These are phyloP conservation scores for Penicillium parvum DNA, from an alignment of 495 filamentous ascomycete species.

Conservation along the genomic window DNA sequence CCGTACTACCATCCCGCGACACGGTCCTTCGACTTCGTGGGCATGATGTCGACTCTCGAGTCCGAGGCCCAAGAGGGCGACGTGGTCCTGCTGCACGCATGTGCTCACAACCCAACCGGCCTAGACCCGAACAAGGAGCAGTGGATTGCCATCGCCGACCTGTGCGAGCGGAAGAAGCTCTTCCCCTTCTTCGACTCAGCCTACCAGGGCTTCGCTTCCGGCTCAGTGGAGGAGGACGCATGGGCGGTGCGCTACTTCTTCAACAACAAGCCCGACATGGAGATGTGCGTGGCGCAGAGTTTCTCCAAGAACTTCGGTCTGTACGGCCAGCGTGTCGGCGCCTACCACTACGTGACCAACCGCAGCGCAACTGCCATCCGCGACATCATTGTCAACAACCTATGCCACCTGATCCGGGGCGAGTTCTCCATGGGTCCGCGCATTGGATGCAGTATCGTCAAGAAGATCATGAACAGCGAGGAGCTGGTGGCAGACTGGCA, in stretches of 20 bases:
- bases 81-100: constrained; percentile 48
- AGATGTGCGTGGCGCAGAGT: constrained; percentile 48
- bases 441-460: constrained; percentile 46
- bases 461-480: constrained; percentile 41
- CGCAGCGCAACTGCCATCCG: constrained; percentile 28
- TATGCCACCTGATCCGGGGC: constrained; percentile 44
- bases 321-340: constrained; percentile 50
- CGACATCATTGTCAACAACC: constrained; percentile 38
- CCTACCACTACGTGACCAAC: constrained; percentile 44
- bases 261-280: constrained; percentile 45
- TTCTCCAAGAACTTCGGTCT: constrained; percentile 57
- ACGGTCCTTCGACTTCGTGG: constrained; percentile 43
- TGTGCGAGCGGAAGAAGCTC: constrained; percentile 47
- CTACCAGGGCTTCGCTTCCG: constrained; percentile 56
- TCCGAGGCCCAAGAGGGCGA: constrained; percentile 38
- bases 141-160: constrained; percentile 48
- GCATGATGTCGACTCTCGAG: constrained; percentile 45
- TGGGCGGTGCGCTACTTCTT: constrained; percentile 53
- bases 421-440: constrained; percentile 49
- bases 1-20: constrained; percentile 46
- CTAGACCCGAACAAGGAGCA: constrained; percentile 50
- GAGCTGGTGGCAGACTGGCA: constrained; percentile 45
- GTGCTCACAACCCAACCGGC: constrained; percentile 54
- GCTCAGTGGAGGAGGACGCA: constrained; percentile 47
- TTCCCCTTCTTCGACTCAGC: constrained; percentile 56